Evolutionary conservation across 176 grass and related monocot genomes (phyloP).

Genomic region (Oryza nivara): DNA sequence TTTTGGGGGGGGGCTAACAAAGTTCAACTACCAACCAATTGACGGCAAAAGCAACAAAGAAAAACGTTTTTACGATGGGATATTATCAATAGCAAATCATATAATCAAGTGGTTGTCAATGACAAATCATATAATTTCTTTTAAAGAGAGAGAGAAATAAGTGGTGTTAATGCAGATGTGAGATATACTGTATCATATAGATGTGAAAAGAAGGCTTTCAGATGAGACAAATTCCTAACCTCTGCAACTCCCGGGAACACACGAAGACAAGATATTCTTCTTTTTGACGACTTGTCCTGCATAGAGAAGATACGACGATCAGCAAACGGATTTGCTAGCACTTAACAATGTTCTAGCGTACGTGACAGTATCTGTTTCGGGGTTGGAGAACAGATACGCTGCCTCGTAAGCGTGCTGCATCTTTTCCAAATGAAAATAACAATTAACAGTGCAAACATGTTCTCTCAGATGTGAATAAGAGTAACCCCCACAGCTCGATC

Average conservation of each 20-base stretch:
- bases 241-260: background rate
- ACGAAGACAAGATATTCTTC: background rate
- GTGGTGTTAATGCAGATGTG: background rate
- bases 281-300: background rate
- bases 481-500: background rate
- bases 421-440: background rate
- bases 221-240: background rate
- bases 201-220: background rate
- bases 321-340: background rate
- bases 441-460: background rate
- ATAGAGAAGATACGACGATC: conserved; percentile 2
- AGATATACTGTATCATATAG: too few relatives aligned
- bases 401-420: background rate
- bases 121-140: too few relatives aligned
- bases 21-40: too few relatives aligned
- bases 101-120: too few relatives aligned
- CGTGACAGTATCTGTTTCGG: conserved; percentile 11
- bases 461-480: background rate
- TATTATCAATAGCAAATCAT: too few relatives aligned
- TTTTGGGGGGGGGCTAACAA: too few relatives aligned
- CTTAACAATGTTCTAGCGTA: background rate
- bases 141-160: background rate
- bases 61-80: too few relatives aligned
- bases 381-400: conserved; percentile 1
- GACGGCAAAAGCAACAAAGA: too few relatives aligned